Evolutionary conservation across 164 flowering plant species (phyloP).

Genomic region (Kingdonia uniflora): DNA sequence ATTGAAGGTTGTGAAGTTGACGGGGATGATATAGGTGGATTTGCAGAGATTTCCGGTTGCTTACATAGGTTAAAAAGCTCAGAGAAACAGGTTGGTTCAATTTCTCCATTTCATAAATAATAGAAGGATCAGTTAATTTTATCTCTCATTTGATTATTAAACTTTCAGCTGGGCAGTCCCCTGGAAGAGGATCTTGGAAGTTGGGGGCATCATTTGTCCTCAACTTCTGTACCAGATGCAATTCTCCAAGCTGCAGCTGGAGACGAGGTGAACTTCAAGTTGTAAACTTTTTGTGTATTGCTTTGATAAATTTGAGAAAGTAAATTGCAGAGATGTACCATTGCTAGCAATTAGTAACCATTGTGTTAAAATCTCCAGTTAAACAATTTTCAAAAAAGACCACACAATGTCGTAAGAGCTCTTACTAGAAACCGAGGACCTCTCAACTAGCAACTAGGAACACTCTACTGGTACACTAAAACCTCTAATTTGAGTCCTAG

Average conservation of each 20-base stretch:
- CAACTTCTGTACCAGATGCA: constrained; percentile 77
- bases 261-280: constrained; percentile 51
- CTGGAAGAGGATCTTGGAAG: constrained; percentile 81
- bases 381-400: no score
- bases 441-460: no score
- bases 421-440: no score
- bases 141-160: neutral
- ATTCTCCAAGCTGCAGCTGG: constrained; percentile 93
- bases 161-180: constrained; percentile 69
- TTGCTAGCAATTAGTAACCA: no score
- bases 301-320: no score
- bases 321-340: no score
- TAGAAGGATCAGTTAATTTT: neutral
- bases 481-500: no score
- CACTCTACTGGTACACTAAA: no score
- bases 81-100: constrained; percentile 63
- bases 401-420: no score
- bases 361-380: no score
- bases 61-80: constrained; percentile 49
- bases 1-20: constrained; percentile 15
- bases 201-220: constrained; percentile 83
- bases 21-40: constrained; percentile 78
- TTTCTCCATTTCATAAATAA: neutral
- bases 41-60: constrained; percentile 73
- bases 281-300: no score